phyloP scores from a whole-genome alignment of 176 grass and related monocot genomes.

The Coix lacrymajobi region DNA sequence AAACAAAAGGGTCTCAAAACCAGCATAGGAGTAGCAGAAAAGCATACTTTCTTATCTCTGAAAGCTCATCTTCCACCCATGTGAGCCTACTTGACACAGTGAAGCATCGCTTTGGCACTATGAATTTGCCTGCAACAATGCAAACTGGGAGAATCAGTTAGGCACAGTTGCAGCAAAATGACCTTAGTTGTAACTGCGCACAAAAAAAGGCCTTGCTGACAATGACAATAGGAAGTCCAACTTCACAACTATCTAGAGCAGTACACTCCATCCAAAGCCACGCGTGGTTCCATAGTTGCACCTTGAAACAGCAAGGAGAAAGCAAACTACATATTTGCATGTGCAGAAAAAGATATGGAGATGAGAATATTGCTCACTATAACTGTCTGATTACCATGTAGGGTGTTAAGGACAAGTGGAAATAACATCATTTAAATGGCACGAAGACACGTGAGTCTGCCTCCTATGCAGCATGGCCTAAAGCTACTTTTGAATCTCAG shows the following conservation, averaged over 20 bases:
- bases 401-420: background rate
- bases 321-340: background rate
- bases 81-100: slow-evolving; percentile 32
- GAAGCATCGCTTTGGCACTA: slow-evolving; percentile 19
- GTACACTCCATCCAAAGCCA: background rate
- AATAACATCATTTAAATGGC: background rate
- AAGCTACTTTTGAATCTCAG: background rate
- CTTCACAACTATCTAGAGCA: background rate
- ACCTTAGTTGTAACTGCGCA: background rate
- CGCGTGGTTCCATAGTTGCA: background rate
- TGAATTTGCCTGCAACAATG: slow-evolving; percentile 38
- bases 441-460: background rate
- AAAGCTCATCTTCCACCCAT: slow-evolving; percentile 42
- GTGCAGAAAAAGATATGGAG: background rate
- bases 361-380: background rate
- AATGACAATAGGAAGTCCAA: background rate
- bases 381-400: background rate
- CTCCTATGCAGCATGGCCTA: background rate
- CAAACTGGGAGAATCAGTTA: background rate
- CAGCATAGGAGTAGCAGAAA: slow-evolving; percentile 3
- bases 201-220: background rate
- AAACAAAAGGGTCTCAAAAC: background rate
- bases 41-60: slow-evolving; percentile 34
- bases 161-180: background rate
- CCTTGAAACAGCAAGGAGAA: background rate